Percentiles rank a stretch among this genome's conserved stretches.
Conservation (phyloP, 148 eudicot species). For the Nepenthes mirabilis region DNA sequence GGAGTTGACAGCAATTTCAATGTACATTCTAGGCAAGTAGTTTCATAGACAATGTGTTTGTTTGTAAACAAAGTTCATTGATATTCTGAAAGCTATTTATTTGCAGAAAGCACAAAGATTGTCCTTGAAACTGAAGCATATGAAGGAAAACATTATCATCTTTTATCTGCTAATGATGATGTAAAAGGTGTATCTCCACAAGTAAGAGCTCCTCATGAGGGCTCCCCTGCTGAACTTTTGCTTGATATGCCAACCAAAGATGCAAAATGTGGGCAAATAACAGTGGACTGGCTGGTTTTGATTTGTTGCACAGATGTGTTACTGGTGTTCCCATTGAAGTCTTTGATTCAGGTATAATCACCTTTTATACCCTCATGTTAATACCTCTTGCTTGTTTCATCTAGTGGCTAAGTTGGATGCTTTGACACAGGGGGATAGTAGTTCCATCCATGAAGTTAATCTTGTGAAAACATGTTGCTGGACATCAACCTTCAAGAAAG, state of each 20-base stretch:
- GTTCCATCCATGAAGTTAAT: conserved; percentile 34
- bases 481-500: conserved; percentile 45
- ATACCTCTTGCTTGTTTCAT: not conserved
- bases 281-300: conserved; percentile 40
- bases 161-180: conserved; percentile 22
- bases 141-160: conserved; percentile 17
- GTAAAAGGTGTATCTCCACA: conserved; percentile 24
- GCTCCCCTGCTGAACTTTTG: conserved; percentile 15
- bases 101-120: conserved; percentile 41
- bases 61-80: conserved; percentile 1
- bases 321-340: conserved; percentile 40
- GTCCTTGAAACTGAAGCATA: conserved; percentile 37
- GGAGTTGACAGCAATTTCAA: conserved; percentile 49
- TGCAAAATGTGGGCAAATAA: conserved; percentile 17
- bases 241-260: conserved; percentile 14
- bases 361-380: conserved; percentile 7
- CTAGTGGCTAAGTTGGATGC: conserved; percentile 1
- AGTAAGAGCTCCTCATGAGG: conserved; percentile 16
- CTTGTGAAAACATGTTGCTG: conserved; percentile 56
- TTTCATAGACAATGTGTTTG: conserved; percentile 1
- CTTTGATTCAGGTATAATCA: conserved; percentile 52
- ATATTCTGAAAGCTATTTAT: conserved; percentile 11
- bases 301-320: conserved; percentile 55
- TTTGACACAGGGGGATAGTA: conserved; percentile 43
- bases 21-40: conserved; percentile 72